A percentile compares a stretch with the other conserved stretches of the same genome.
phyloP scores from a whole-genome alignment of 306 rosid genomes.

The Abrus pulchellus region DNA sequence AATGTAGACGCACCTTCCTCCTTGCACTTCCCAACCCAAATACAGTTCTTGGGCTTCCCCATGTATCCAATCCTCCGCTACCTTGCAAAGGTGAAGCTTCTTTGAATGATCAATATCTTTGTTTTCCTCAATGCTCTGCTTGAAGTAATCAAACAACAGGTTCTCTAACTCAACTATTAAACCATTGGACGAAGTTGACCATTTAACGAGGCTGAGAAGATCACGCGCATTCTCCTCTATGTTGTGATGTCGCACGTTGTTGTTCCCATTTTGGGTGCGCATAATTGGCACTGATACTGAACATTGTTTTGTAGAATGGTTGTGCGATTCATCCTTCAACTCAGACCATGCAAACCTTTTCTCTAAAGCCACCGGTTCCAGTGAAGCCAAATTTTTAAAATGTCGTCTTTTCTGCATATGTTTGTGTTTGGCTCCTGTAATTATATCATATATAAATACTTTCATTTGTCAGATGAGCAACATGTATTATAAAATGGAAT shows the following conservation, averaged over 20 bases:
- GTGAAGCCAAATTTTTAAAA: slow-evolving; percentile 50
- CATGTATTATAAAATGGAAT: background rate
- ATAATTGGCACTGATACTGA: background rate
- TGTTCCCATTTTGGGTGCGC: background rate
- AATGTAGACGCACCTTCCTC: slow-evolving; percentile 48
- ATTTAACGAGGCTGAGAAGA: slow-evolving; percentile 48
- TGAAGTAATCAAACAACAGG: slow-evolving; percentile 67
- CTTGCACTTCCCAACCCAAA: slow-evolving; percentile 68
- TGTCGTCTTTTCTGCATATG: slow-evolving; percentile 54
- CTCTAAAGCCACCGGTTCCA: slow-evolving; percentile 62
- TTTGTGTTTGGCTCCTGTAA: slow-evolving; percentile 61
- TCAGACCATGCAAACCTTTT: slow-evolving; percentile 55
- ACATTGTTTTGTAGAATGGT: slow-evolving; percentile 8
- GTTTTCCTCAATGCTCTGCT: slow-evolving; percentile 48
- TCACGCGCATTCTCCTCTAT: slow-evolving; percentile 45
- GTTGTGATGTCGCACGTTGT: background rate
- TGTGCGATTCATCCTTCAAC: slow-evolving; percentile 32
- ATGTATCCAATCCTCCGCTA: slow-evolving; percentile 64
- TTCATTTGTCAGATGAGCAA: background rate
- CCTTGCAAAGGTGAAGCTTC: slow-evolving; percentile 45
- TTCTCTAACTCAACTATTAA: slow-evolving; percentile 51
- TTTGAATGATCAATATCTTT: background rate
- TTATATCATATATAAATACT: background rate
- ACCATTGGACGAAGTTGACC: slow-evolving; percentile 12
- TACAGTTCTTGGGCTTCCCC: slow-evolving; percentile 53